Base-by-base conservation (phyloP, 2,329 filamentous ascomycete genomes). In the Sclerotinia trifoliorum region DNA sequence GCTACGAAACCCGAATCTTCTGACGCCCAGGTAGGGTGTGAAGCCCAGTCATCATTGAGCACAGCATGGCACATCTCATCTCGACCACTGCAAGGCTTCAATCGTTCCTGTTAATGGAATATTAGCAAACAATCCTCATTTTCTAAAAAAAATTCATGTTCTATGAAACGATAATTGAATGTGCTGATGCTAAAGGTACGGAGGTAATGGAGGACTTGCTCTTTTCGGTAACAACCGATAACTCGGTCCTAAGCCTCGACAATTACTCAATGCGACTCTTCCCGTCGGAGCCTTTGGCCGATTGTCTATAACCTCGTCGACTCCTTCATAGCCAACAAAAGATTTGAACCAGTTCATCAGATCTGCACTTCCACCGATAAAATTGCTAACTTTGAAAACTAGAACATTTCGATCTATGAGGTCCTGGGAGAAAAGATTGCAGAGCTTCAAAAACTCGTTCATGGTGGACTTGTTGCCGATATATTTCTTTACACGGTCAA, bases 1-100 rank as follows among this genome's bases (percentile, higher is more conserved):
- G 95, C 95, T 69, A 99, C 94, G 75, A 99, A 99, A 0, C 95
- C 95, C 56, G 92, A 96, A 77, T 99, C 95, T 79, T 99, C 95
- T 0, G 94, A 98, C 1, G 94, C 95, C 95, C 95, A 99, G 0
- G 95, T 99, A 4, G 95, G 95, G 80, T 99, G 95, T 35, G 94
- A 98, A 2, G 95, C 95, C 95, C 95, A 99, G 73, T 97, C 92
- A 74, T 99, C 95, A 73, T 99, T 99, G 66, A 99, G 83, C 0
- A 99, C 94, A 32, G 90, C 90, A 73, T 92, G 90, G 80, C 95
- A 99, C 73, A 99, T 89, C 78, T 97, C 93, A 77, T 99, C 95
- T 57, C 95, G 91, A 15, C 95, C 95, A 76, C 92, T 95, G 81
- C 95, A 99, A 0, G 90, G 88, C 81, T 96, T 96, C 69, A 95